Evolutionary conservation across 768 basidiomycete genomes (phyloP).

Genomic region (Lentinula detonsa): DNA sequence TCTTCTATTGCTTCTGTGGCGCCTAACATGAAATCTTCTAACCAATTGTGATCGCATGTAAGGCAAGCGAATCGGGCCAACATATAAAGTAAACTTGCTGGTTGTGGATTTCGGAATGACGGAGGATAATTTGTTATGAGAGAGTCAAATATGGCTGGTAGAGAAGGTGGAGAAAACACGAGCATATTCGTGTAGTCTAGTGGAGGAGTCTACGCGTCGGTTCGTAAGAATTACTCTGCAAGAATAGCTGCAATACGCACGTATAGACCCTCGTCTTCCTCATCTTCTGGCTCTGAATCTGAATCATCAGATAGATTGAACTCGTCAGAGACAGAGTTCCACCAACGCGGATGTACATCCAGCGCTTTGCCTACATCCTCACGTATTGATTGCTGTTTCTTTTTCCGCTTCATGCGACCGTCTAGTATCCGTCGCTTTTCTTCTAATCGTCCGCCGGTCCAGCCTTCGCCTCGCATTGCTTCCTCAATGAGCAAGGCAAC

Average conservation of each 20-base stretch:
- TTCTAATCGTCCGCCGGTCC: slow-evolving; percentile 74
- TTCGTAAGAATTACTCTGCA: slow-evolving; percentile 5
- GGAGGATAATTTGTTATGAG: slow-evolving; percentile 75
- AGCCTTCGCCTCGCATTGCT: slow-evolving; percentile 82
- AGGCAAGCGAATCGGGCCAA: slow-evolving; percentile 89
- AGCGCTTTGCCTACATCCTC: slow-evolving; percentile 54
- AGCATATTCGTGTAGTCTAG: slow-evolving; percentile 85
- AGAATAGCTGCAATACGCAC: slow-evolving; percentile 24
- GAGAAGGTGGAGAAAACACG: slow-evolving; percentile 77
- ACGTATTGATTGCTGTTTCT: slow-evolving; percentile 48
- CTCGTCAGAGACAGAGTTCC: slow-evolving; percentile 44
- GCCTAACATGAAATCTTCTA: slow-evolving; percentile 88
- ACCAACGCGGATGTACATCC: slow-evolving; percentile 57
- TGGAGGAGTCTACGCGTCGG: slow-evolving; percentile 54
- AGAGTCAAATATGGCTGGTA: slow-evolving; percentile 76
- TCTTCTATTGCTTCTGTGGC: slow-evolving; percentile 92
- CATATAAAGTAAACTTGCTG: slow-evolving; percentile 89
- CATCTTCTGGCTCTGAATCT: slow-evolving; percentile 38
- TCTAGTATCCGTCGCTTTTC: slow-evolving; percentile 56
- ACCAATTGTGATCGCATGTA: slow-evolving; percentile 85
- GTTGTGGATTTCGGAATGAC: slow-evolving; percentile 68
- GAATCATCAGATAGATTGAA: slow-evolving; percentile 23
- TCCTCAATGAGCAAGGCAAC: slow-evolving; percentile 84
- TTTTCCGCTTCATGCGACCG: slow-evolving; percentile 46
- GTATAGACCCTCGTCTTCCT: slow-evolving; percentile 44